Conservation (phyloP, 805 yeast species). For the Hanseniaspora singularis region DNA sequence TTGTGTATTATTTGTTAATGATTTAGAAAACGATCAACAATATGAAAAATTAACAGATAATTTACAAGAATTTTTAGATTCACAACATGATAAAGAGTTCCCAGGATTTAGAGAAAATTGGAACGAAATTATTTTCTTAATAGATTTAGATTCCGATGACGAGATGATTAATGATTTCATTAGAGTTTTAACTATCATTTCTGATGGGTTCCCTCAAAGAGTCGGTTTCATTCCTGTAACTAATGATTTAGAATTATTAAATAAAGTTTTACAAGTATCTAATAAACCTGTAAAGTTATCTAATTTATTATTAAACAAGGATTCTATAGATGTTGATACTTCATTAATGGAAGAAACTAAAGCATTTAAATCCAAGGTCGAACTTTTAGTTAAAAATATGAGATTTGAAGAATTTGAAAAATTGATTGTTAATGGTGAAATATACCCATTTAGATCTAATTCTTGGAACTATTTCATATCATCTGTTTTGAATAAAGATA, state of each 20-base stretch:
- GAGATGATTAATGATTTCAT: conserved; percentile 40
- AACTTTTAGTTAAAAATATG: conserved; percentile 8
- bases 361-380: conserved; percentile 10
- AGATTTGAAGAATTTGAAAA: conserved; percentile 30
- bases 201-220: conserved; percentile 59
- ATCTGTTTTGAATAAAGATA: conserved; percentile 46
- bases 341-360: conserved; percentile 20
- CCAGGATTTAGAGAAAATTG: conserved; percentile 65
- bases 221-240: conserved; percentile 68
- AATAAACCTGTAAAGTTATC: conserved; percentile 18
- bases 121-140: conserved; percentile 57
- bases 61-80: conserved; percentile 32
- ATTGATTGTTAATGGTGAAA: conserved; percentile 63
- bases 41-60: conserved; percentile 40
- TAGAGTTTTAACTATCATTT: conserved; percentile 38
- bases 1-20: conserved; percentile 57
- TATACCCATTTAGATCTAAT: conserved; percentile 37
- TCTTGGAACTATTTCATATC: conserved; percentile 46
- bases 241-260: conserved; percentile 19
- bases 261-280: conserved; percentile 18
- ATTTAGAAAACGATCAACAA: conserved; percentile 50
- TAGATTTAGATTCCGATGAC: conserved; percentile 42
- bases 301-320: conserved; percentile 18
- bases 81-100: conserved; percentile 38
- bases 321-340: conserved; percentile 17